These are phyloP conservation scores for Penicillium herquei DNA, from an alignment of 495 filamentous ascomycete genomes.

Conservation along the genomic window DNA sequence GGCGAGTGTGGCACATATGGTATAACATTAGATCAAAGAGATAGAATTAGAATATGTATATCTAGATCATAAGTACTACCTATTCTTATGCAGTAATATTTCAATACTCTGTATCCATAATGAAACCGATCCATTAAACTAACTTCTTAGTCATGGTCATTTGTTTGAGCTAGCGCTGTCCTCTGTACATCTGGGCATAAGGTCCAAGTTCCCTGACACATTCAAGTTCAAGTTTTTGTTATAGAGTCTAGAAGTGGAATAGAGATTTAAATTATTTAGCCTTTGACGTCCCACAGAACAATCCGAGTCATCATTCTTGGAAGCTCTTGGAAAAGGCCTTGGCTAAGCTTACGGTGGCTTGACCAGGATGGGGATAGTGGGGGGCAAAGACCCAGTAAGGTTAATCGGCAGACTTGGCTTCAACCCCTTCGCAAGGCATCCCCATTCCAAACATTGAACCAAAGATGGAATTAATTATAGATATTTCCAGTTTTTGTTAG, in stretches of 20 bases:
- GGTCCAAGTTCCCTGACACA: too few species aligned
- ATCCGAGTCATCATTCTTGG: conserved; percentile 6
- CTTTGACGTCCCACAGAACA: not conserved
- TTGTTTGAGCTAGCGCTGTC: not conserved
- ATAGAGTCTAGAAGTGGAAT: not conserved
- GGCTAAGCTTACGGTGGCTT: conserved; percentile 29
- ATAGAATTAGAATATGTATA: not conserved
- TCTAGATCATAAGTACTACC: not conserved
- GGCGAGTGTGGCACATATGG: conserved; percentile 3
- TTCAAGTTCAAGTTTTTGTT: too few species aligned
- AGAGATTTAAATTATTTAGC: not conserved
- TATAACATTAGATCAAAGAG: not conserved
- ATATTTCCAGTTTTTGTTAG: not conserved
- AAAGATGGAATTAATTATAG: conserved; percentile 1
- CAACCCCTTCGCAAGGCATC: conserved; percentile 23
- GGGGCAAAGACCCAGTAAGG: conserved; percentile 17
- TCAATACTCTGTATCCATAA: not conserved
- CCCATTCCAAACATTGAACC: too few species aligned
- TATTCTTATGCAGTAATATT: not conserved
- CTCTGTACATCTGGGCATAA: not conserved
- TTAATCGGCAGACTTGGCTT: conserved; percentile 19
- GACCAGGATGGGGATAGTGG: conserved; percentile 10
- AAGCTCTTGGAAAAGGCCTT: conserved; percentile 20
- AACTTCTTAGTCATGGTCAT: not conserved
- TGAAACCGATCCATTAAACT: not conserved